Evolutionary conservation across 345 rosid genomes (phyloP).

Genomic region (Brassica napus): DNA sequence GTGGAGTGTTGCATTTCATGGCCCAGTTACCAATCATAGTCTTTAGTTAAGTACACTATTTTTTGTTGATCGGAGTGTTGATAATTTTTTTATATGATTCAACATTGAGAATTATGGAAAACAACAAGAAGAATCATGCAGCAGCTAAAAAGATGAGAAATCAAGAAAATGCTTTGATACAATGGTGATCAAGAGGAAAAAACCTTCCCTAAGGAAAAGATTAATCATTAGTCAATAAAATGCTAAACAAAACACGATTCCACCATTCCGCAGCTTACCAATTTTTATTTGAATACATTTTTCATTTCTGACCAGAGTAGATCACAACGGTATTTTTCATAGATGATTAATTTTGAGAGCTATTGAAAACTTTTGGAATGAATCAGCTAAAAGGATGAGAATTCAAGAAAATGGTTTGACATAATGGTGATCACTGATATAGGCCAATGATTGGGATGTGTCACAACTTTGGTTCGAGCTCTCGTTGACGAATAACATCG

Average conservation of each 20-base stretch:
- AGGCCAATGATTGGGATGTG: neutral
- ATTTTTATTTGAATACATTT: too few relatives aligned
- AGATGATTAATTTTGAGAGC: neutral
- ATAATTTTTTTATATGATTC: neutral
- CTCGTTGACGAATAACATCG: conserved; percentile 30
- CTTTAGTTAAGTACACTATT: neutral
- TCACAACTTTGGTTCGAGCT: conserved; percentile 9
- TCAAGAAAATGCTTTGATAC: neutral
- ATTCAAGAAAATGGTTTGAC: too few relatives aligned
- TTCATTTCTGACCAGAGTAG: too few relatives aligned
- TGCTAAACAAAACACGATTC: neutral
- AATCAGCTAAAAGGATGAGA: neutral
- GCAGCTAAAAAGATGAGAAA: neutral
- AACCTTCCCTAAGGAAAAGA: neutral
- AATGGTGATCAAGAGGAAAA: neutral
- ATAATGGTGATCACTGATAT: neutral
- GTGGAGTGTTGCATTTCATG: neutral
- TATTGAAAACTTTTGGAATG: neutral
- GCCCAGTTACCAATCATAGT: neutral
- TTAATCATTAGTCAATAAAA: neutral
- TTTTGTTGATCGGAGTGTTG: neutral
- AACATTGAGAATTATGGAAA: neutral
- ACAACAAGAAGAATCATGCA: neutral
- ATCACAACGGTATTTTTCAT: neutral
- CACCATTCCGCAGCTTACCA: neutral